phyloP scores from a whole-genome alignment of 176 grass and related monocot species.

The Oryza brachyantha region DNA sequence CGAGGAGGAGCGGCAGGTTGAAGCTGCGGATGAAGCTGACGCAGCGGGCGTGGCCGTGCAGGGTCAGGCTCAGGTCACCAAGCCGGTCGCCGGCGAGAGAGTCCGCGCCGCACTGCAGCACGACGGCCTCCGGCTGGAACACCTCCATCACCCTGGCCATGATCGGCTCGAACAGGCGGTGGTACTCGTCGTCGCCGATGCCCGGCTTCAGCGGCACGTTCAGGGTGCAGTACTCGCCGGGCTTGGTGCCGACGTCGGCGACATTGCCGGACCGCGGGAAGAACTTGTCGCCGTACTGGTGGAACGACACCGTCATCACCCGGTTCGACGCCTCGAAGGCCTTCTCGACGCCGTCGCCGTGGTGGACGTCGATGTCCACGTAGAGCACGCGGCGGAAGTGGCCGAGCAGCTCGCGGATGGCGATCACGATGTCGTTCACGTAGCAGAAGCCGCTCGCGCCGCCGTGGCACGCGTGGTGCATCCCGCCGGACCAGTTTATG shows the following conservation, averaged over 20 bases:
- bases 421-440: slow-evolving; percentile 76
- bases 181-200: slow-evolving; percentile 53
- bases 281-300: slow-evolving; percentile 21
- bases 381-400: slow-evolving; percentile 56
- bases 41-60: slow-evolving; percentile 45
- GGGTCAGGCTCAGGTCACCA: slow-evolving; percentile 51
- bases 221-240: slow-evolving; percentile 37
- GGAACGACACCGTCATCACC: slow-evolving; percentile 78
- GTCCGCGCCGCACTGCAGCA: slow-evolving; percentile 43
- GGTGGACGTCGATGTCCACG: slow-evolving; percentile 91
- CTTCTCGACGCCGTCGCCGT: slow-evolving; percentile 66
- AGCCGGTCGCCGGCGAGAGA: slow-evolving; percentile 52
- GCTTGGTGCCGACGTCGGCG: slow-evolving; percentile 15
- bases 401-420: slow-evolving; percentile 47
- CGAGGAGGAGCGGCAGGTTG: slow-evolving; percentile 49
- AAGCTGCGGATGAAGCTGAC: slow-evolving; percentile 17
- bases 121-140: slow-evolving; percentile 29
- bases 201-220: slow-evolving; percentile 59
- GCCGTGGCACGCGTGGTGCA: slow-evolving; percentile 55
- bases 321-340: slow-evolving; percentile 43
- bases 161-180: background rate
- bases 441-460: slow-evolving; percentile 66
- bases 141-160: background rate
- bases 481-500: slow-evolving; percentile 60
- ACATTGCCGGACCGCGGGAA: slow-evolving; percentile 47